Evolutionary conservation across 2,329 filamentous ascomycete species (phyloP).

Genomic region (Aureobasidium sp.): DNA sequence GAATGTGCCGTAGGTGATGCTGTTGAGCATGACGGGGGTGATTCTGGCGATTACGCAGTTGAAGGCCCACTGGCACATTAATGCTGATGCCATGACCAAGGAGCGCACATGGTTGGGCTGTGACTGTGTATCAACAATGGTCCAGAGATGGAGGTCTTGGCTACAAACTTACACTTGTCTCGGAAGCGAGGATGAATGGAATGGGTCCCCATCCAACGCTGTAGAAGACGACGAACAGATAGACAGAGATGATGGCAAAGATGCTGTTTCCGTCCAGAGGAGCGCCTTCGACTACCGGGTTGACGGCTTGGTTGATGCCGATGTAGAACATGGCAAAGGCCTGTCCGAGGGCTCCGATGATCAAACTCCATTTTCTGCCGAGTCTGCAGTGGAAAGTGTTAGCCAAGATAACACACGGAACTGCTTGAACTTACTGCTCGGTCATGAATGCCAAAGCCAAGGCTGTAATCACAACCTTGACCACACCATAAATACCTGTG

Average conservation of each 20-base stretch:
- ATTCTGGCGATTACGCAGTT: constrained; percentile 24
- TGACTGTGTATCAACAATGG: background rate
- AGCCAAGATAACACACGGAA: background rate
- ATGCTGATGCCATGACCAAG: constrained; percentile 34
- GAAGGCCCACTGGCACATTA: constrained; percentile 41
- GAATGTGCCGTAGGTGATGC: constrained; percentile 35
- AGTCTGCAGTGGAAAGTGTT: constrained; percentile 14
- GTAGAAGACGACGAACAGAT: constrained; percentile 40
- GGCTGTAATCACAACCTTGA: constrained; percentile 37
- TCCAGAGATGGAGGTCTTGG: background rate
- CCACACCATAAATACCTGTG: constrained; percentile 38
- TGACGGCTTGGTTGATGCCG: constrained; percentile 22
- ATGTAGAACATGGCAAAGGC: constrained; percentile 37
- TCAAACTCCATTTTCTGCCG: constrained; percentile 37
- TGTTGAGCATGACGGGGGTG: constrained; percentile 33
- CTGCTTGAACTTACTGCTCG: constrained; percentile 28
- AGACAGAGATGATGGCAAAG: constrained; percentile 45
- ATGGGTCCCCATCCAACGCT: constrained; percentile 38
- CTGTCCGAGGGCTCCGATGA: constrained; percentile 34
- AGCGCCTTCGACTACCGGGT: constrained; percentile 45
- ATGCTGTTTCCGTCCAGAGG: constrained; percentile 52
- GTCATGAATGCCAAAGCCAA: constrained; percentile 37
- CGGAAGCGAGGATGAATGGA: constrained; percentile 36
- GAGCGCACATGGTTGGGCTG: constrained; percentile 28
- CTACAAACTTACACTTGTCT: constrained; percentile 19